phyloP scores from a whole-genome alignment of 768 basidiomycete genomes.

The Suillus sp. region DNA sequence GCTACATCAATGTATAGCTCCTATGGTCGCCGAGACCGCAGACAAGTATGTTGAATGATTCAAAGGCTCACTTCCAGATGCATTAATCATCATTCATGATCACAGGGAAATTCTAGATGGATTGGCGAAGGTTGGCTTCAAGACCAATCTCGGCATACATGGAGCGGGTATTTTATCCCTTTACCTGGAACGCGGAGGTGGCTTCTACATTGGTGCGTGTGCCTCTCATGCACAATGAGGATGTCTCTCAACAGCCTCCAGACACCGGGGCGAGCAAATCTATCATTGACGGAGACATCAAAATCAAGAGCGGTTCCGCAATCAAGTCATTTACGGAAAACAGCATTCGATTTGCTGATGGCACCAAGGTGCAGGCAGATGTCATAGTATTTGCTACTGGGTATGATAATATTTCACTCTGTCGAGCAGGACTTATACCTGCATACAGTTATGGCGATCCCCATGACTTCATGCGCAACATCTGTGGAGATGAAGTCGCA shows the following conservation, averaged over 20 bases:
- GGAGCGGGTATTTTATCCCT: conserved; percentile 36
- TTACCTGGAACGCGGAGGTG: conserved; percentile 33
- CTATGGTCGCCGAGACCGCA: conserved; percentile 23
- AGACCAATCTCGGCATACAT: conserved; percentile 37
- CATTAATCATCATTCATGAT: neutral
- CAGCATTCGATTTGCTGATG: conserved; percentile 33
- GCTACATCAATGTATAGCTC: conserved; percentile 23
- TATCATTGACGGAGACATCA: conserved; percentile 51
- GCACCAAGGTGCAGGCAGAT: conserved; percentile 35
- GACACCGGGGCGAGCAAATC: conserved; percentile 45
- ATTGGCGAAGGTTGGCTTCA: conserved; percentile 41
- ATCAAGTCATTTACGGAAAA: conserved; percentile 34
- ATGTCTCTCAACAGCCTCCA: conserved; percentile 14
- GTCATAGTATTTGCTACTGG: conserved; percentile 36
- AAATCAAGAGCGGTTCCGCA: conserved; percentile 46
- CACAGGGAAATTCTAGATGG: conserved; percentile 40
- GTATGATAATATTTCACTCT: conserved; percentile 14
- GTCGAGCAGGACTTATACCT: neutral
- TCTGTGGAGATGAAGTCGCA: conserved; percentile 50
- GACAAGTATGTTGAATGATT: conserved; percentile 27
- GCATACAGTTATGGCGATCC: conserved; percentile 49
- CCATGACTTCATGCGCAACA: conserved; percentile 39
- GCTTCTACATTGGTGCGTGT: conserved; percentile 42
- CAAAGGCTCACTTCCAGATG: neutral
- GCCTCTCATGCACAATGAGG: neutral